Base-by-base conservation (phyloP, 108 stramenopile species). In the Fragilaria radians region DNA sequence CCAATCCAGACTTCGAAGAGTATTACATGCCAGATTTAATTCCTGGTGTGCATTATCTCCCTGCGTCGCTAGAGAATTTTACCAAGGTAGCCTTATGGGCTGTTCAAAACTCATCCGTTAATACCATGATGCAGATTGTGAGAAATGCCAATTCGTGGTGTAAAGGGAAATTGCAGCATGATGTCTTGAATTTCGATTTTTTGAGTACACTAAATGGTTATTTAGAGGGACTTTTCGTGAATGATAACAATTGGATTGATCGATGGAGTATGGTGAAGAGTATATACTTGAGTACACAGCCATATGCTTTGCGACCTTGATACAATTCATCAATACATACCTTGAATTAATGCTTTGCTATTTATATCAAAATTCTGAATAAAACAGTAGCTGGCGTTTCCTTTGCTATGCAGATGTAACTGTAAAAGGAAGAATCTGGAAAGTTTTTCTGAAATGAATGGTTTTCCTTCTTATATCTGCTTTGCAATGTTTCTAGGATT, bases 61-160 rank as follows among this genome's bases (percentile, higher is more conserved):
- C 81, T 0, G 59, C 77, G 2, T 67, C 42, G 23, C 55, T 77
- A 5, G 45, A 51, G 1, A 74, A 78, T 57, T 31, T 82, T 14
- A 59, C 65, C 14, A 32, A 61, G 34, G 47, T 61, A 0, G 63
- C 68, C 14, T 52, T 61, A 52, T 54, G 50, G 45, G 66, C 73
- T 0, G 30, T 78, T 59, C 59, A 72, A 28, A 28, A 28, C 0
- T 23, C 24, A 26, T 76, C 73, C 61, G 65, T 72, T 24, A 34
- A 5, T 0, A 21, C 49, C 14, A 73, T 82, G 53, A 53, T 31
- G 48, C 3, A 32, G 22, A 70, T 78, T 45, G 65, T 82, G 7
- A 5, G 23, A 26, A 49, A 49, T 32, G 81, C 81, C 32, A 72
- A 78, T 48, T 28, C 48, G 30, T 78, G 77, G 81, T 82, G 81